Base-by-base conservation (phyloP, 352 stramenopile genomes). In the Phytopythium kandeliae region DNA sequence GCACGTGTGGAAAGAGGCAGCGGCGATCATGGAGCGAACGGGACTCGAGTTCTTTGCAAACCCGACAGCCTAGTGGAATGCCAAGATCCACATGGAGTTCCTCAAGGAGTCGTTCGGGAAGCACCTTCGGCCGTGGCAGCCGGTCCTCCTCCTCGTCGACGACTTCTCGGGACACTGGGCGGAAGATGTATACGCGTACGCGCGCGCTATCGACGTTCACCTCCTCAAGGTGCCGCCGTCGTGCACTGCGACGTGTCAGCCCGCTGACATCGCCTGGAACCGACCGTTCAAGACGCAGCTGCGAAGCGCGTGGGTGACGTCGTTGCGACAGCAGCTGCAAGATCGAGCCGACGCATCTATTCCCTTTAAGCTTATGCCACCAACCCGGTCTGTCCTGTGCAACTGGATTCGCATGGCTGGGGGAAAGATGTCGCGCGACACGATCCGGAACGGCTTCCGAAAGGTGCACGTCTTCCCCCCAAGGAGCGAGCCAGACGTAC, bases 141-240 rank as follows among this genome's bases (percentile, higher is more conserved):
- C 43, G 2, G 15, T 63, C 2, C 24, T 63, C 4, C 25, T 63
- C 0, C 19, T 59, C 22, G 26, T 50, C 4, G 57, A 63, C 37
- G 51, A 59, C 40, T 63, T 58, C 30, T 53, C 38, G 0, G 45
- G 49, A 15, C 50, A 63, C 44, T 63, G 46, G 38, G 51, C 51
- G 4, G 30, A 55, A 3, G 45, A 55, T 15, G 43, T 58, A 21
- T 16, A 48, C 26, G 28, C 30, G 6, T 56, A 51, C 28, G 56
- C 56, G 9, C 16, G 12, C 5, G 25, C 33, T 8, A 38, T 54
- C 22, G 42, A 54, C 16, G 48, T 58, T 3, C 19, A 35, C 12
- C 28, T 60, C 8, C 15, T 55, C 5, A 55, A 60, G 41, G 46
- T 60, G 10, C 30, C 54, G 10, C 38, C 51, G 1, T 28, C 16